These are phyloP conservation scores for Forsythia suspensa DNA, from an alignment of 257 asterid species.

Conservation along the genomic window DNA sequence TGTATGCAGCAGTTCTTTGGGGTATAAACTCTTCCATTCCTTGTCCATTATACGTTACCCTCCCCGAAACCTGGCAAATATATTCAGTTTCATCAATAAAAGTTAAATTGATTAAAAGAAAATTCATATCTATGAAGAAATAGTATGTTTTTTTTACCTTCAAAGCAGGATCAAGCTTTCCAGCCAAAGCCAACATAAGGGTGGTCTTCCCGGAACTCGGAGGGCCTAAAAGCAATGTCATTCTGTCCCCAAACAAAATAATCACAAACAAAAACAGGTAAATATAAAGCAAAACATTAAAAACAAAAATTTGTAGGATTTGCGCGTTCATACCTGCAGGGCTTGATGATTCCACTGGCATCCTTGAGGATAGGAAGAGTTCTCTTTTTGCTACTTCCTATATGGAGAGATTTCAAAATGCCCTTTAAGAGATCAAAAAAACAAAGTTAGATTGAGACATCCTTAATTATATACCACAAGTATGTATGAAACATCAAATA, in stretches of 20 bases:
- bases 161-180: constrained; percentile 53
- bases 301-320: background rate
- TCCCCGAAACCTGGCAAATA: constrained; percentile 39
- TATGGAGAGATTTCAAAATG: constrained; percentile 34
- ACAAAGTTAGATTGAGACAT: background rate
- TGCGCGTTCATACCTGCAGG: constrained; percentile 34
- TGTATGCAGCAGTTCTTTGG: constrained; percentile 61
- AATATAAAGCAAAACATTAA: background rate
- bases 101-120: background rate
- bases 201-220: constrained; percentile 66
- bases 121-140: background rate
- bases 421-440: constrained; percentile 26
- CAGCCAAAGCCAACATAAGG: constrained; percentile 65
- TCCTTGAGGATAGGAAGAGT: constrained; percentile 54
- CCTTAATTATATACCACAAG: background rate
- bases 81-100: background rate
- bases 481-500: no score
- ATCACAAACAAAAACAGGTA: no score
- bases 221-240: constrained; percentile 69
- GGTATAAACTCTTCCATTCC: constrained; percentile 61
- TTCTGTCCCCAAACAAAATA: constrained; percentile 11
- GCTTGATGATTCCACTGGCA: constrained; percentile 67
- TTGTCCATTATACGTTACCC: constrained; percentile 59
- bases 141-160: constrained; percentile 30
- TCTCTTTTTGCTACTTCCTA: constrained; percentile 51